Conservation (phyloP, 1,284 basidiomycete species). For the Sanghuangporus baumii region DNA sequence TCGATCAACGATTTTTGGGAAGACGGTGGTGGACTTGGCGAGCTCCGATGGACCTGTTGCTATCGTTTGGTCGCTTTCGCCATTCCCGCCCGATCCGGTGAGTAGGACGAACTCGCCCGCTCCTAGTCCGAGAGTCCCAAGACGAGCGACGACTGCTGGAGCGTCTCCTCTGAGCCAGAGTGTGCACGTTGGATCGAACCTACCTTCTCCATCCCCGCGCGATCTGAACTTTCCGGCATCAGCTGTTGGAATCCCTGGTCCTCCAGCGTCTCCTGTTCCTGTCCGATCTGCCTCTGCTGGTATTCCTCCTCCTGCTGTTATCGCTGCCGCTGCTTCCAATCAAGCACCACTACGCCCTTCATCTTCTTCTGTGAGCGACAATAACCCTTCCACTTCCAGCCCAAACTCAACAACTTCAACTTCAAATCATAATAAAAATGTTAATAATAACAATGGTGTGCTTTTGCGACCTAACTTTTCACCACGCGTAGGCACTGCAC, state of each 20-base stretch:
- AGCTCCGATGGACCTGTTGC: conserved; percentile 55
- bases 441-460: conserved; percentile 18
- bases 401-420: neutral
- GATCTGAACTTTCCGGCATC: conserved; percentile 5
- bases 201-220: neutral
- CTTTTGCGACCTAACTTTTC: conserved; percentile 59
- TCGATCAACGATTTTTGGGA: conserved; percentile 57
- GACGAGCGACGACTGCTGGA: conserved; percentile 6
- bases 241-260: neutral
- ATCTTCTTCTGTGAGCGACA: neutral
- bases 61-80: conserved; percentile 58
- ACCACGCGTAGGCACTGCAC: conserved; percentile 42
- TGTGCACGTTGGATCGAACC: neutral
- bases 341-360: neutral
- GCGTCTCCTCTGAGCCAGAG: conserved; percentile 9
- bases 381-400: conserved; percentile 7
- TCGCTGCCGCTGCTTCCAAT: conserved; percentile 6
- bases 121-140: conserved; percentile 4
- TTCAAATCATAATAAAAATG: neutral
- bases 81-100: conserved; percentile 23
- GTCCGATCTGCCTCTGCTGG: neutral
- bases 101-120: conserved; percentile 2
- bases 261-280: conserved; percentile 9
- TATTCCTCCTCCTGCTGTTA: neutral
- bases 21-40: conserved; percentile 48